phyloP scores from a whole-genome alignment of 352 stramenopile genomes.

The Bremia lactucae region DNA sequence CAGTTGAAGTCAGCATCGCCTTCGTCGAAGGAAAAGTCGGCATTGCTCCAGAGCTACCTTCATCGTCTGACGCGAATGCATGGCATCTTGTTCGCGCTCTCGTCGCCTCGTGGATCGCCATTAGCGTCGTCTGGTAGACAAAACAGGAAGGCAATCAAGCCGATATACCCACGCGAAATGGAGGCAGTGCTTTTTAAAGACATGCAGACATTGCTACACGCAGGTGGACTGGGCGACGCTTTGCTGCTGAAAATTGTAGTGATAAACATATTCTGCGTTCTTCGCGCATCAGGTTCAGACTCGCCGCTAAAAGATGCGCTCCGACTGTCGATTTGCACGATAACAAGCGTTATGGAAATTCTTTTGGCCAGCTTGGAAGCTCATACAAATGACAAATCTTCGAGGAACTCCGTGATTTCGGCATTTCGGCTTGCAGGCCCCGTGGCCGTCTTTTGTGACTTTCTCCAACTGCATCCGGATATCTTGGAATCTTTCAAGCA shows the following conservation, averaged over 20 bases:
- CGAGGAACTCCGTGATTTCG: conserved; percentile 13
- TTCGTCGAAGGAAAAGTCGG: conserved; percentile 62
- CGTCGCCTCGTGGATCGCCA: conserved; percentile 16
- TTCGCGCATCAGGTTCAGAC: conserved; percentile 22
- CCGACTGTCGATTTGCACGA: conserved; percentile 35
- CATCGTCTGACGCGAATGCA: conserved; percentile 80
- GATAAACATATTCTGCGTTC: conserved; percentile 70
- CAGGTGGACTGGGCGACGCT: conserved; percentile 56
- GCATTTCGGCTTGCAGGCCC: conserved; percentile 36
- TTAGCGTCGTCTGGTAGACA: conserved; percentile 6
- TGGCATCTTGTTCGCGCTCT: conserved; percentile 68
- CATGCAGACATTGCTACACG: conserved; percentile 37
- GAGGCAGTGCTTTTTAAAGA: conserved; percentile 54
- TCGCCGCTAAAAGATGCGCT: conserved; percentile 35
- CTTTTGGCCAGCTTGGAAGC: conserved; percentile 24
- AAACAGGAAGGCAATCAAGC: conserved; percentile 4
- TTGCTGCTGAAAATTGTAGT: conserved; percentile 70
- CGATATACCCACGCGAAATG: conserved; percentile 56
- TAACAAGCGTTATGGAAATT: conserved; percentile 42
- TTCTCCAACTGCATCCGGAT: conserved; percentile 37
- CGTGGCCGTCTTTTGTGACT: conserved; percentile 61
- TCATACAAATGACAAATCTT: conserved; percentile 12
- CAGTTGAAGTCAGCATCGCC: conserved; percentile 29
- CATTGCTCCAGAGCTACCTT: conserved; percentile 82
- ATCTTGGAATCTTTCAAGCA: conserved; percentile 35